Evolutionary conservation across 1,139 yeast species (phyloP), one percentile per base, ranked within the genome.

Genomic region (Zygosaccharomyces pseudobailii): DNA sequence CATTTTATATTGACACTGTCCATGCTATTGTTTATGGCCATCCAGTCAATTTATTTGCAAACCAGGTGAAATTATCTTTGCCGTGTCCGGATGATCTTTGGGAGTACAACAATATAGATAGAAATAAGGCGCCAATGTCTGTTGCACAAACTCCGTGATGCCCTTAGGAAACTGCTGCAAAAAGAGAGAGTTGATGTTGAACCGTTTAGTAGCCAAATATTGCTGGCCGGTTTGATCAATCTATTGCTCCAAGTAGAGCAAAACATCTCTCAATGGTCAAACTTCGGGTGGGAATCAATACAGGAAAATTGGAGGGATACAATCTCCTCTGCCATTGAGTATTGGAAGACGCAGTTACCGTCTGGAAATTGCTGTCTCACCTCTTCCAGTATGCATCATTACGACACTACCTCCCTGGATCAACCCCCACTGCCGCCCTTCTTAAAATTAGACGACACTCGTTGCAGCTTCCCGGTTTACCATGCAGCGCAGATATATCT

Each of bases 61-160:
- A 72, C 33, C 84, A 79, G 55, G 63, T 79, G 41, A 83, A 79
- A 61, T 65, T 74, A 54, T 69, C 75, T 45, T 70, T 79, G 56
- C 84, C 84, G 0, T 79, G 82, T 55, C 76, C 75, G 50, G 83
- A 79, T 55, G 73, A 69, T n/a, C 66, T 78, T 37, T 76, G 83
- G 84, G 51, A 48, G 24, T 48, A 42, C 33, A 38, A 39, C 30
- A 35, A 44, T 31, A 24, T 47, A 10, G 45, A 47, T 27, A 45
- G 45, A 27, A 6, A 40, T 21, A 40, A 43, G 32, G 48, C 49
- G n/a, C 47, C 49, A 6, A 10, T 43, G 40, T 43, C 47, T n/a
- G 49, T 46, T 8, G 49, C 47, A 9, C 48, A 47, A 17, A 47
- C 42, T 3, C 50, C 50, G 24, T 20, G 49, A 45, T 24, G 50